These are phyloP conservation scores for Arthrobotrys pseudoclavata DNA, from an alignment of 2,329 filamentous ascomycete genomes.

Conservation along the genomic window DNA sequence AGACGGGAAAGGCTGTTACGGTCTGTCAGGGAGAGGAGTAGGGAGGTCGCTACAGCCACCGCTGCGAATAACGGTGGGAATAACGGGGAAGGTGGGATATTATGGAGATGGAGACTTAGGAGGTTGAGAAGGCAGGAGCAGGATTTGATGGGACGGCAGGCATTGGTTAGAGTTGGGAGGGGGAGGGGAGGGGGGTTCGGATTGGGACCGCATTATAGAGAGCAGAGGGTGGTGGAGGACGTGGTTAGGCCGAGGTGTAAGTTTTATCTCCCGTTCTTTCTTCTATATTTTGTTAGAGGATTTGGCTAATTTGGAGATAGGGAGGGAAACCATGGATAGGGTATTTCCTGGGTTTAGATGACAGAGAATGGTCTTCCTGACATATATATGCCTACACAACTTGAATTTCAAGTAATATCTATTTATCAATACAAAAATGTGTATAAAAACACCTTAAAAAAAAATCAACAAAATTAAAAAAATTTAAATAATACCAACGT, in stretches of 20 bases:
- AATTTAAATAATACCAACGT: no score
- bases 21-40: constrained; percentile 71
- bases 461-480: no score
- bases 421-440: no score
- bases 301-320: constrained; percentile 18
- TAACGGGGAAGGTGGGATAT: constrained; percentile 20
- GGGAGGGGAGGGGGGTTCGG: constrained; percentile 15
- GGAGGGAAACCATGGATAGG: constrained; percentile 57
- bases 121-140: constrained; percentile 50
- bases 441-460: no score
- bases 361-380: neutral
- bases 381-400: no score
- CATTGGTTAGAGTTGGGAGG: constrained; percentile 39
- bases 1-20: constrained; percentile 80
- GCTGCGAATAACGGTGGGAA: neutral
- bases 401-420: no score
- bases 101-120: constrained; percentile 52
- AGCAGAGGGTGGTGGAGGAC: constrained; percentile 43
- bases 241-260: constrained; percentile 53
- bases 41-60: constrained; percentile 11
- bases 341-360: constrained; percentile 57
- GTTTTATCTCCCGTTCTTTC: constrained; percentile 13
- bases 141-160: constrained; percentile 52
- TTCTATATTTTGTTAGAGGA: neutral
- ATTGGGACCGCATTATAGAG: constrained; percentile 17